Evolutionary conservation across 2,329 filamentous ascomycete species (phyloP).

Genomic region (Tolypocladium inflatum): DNA sequence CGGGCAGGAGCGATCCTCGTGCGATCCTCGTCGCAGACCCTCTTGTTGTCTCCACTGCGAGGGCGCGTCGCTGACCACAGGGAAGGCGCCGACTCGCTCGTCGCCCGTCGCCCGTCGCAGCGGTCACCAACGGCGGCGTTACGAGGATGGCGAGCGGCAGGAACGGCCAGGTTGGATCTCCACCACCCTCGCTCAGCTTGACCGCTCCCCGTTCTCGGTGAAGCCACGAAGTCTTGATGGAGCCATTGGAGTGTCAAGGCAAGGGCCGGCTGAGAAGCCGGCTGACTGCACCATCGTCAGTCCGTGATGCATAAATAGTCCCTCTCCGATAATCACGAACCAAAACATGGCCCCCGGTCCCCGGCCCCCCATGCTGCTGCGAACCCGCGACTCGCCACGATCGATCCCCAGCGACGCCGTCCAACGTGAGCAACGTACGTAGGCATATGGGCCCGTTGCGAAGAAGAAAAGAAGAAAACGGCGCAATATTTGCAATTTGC

Average conservation of each 20-base stretch:
- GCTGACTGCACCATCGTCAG: background rate
- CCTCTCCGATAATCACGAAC: background rate
- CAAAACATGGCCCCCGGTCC: background rate
- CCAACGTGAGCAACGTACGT: background rate
- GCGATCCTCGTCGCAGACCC: background rate
- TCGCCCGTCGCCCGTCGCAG: background rate
- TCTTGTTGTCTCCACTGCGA: background rate
- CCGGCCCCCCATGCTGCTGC: background rate
- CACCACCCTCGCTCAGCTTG: background rate
- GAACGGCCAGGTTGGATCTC: background rate
- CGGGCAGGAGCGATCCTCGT: background rate
- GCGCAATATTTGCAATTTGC: background rate
- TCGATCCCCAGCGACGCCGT: background rate
- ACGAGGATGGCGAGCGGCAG: background rate
- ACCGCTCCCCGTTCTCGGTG: background rate
- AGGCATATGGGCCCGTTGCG: background rate
- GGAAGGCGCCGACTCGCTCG: background rate
- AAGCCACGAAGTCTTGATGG: background rate
- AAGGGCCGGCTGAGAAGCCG: background rate
- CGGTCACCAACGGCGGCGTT: background rate
- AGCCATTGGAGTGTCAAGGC: background rate
- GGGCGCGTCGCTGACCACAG: background rate
- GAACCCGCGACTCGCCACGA: background rate
- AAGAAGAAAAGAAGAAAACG: too few species aligned
- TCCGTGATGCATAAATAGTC: background rate